Conservation (phyloP, 2,329 filamentous ascomycete genomes). For the Stromatinia cepivora region DNA sequence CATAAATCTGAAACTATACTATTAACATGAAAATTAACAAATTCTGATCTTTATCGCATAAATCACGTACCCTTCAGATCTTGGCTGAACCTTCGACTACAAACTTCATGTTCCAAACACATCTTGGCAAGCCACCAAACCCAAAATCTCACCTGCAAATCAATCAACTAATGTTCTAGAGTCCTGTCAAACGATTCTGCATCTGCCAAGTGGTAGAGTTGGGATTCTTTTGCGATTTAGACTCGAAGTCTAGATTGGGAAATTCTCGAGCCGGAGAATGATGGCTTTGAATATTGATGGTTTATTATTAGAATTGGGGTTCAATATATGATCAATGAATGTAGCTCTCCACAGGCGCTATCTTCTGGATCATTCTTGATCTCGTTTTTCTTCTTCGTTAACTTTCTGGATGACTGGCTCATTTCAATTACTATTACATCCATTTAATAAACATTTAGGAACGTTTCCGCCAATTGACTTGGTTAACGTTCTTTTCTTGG, state of each 20-base stretch:
- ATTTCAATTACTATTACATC: neutral
- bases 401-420: conserved; percentile 15
- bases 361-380: neutral
- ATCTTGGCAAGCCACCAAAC: conserved; percentile 7
- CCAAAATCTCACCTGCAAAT: neutral
- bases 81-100: conserved; percentile 7
- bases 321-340: conserved; percentile 1
- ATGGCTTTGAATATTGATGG: neutral
- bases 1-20: neutral
- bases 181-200: neutral
- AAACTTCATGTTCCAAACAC: conserved; percentile 1
- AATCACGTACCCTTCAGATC: neutral
- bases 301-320: conserved; percentile 14
- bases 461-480: conserved; percentile 15
- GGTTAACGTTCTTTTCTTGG: neutral
- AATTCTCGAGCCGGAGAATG: neutral
- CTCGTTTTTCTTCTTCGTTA: neutral
- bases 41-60: conserved; percentile 1
- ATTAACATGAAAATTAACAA: neutral
- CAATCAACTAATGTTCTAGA: neutral
- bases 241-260: neutral
- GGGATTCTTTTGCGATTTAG: conserved; percentile 1
- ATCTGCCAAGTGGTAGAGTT: neutral
- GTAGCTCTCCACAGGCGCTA: neutral
- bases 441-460: neutral